Conservation (phyloP, 2,329 filamentous ascomycete genomes). For the Tothia fuscella region DNA sequence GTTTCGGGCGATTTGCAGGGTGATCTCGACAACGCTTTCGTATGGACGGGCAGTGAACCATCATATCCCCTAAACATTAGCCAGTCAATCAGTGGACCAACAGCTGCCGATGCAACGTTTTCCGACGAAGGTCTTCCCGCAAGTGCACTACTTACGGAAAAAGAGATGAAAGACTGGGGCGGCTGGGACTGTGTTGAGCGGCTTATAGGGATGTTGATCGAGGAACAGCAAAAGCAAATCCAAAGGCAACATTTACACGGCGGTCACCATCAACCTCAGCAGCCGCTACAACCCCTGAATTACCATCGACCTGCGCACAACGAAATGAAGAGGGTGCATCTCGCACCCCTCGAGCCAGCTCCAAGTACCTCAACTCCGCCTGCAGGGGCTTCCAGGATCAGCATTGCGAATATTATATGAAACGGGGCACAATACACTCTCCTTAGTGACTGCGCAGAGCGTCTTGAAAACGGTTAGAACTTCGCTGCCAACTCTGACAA, state of each 20-base stretch:
- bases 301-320: constrained; percentile 28
- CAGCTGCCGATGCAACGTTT: constrained; percentile 13
- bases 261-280: no score
- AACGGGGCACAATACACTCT: no score
- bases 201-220: constrained; percentile 44
- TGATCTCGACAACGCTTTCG: constrained; percentile 65
- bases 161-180: constrained; percentile 57
- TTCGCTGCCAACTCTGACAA: no score
- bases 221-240: constrained; percentile 28
- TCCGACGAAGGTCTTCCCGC: constrained; percentile 24
- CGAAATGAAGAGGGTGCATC: constrained; percentile 25
- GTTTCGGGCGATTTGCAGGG: constrained; percentile 79
- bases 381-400: constrained; percentile 24
- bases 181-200: constrained; percentile 68
- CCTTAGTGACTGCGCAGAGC: no score
- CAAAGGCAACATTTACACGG: constrained; percentile 7
- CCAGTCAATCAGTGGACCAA: background rate
- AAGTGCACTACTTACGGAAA: constrained; percentile 40
- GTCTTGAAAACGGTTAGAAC: no score
- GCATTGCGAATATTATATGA: constrained; percentile 32
- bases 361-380: constrained; percentile 13
- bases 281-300: constrained; percentile 11
- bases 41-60: constrained; percentile 49
- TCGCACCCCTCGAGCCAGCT: constrained; percentile 16
- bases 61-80: constrained; percentile 9